Percentiles rank a stretch among this genome's conserved stretches.
Evolutionary conservation across 2,329 filamentous ascomycete genomes (phyloP).

Genomic region (Periconia macrospinosa): DNA sequence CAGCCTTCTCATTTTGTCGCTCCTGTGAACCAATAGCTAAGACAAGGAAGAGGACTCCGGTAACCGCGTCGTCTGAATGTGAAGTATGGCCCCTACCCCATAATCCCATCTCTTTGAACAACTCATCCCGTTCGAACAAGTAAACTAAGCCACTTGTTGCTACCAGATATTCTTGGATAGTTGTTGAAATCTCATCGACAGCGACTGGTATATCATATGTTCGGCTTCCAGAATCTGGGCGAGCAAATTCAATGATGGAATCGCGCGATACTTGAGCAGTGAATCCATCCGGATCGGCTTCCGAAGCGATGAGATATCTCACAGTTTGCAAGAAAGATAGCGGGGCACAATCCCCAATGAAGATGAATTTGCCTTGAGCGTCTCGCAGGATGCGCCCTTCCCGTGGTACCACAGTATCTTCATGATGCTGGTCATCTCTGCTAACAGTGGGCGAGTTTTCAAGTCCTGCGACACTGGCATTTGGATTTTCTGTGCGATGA

Average conservation of each 20-base stretch:
- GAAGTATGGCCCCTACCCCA: constrained; percentile 24
- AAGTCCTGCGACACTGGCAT: not conserved
- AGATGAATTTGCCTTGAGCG: constrained; percentile 57
- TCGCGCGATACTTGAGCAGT: constrained; percentile 28
- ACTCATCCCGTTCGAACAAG: constrained; percentile 48
- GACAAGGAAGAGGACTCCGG: constrained; percentile 55
- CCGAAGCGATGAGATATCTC: constrained; percentile 51
- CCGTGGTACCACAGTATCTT: constrained; percentile 47
- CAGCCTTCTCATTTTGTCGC: constrained; percentile 45
- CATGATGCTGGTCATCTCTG: constrained; percentile 37
- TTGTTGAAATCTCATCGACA: constrained; percentile 43
- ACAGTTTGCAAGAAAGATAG: constrained; percentile 57
- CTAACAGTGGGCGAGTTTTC: constrained; percentile 22
- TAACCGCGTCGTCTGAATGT: constrained; percentile 44
- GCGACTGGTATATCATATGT: constrained; percentile 26
- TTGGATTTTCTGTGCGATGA: not conserved
- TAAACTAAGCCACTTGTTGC: constrained; percentile 54
- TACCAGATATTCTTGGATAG: constrained; percentile 49
- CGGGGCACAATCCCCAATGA: constrained; percentile 57
- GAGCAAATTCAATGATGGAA: constrained; percentile 36
- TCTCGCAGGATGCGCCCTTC: constrained; percentile 54
- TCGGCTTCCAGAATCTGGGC: constrained; percentile 18
- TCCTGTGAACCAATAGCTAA: constrained; percentile 54
- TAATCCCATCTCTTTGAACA: constrained; percentile 23
- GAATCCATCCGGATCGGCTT: constrained; percentile 25